Conservation (phyloP, 164 flowering plant species). For the Liquidambar formosana region DNA sequence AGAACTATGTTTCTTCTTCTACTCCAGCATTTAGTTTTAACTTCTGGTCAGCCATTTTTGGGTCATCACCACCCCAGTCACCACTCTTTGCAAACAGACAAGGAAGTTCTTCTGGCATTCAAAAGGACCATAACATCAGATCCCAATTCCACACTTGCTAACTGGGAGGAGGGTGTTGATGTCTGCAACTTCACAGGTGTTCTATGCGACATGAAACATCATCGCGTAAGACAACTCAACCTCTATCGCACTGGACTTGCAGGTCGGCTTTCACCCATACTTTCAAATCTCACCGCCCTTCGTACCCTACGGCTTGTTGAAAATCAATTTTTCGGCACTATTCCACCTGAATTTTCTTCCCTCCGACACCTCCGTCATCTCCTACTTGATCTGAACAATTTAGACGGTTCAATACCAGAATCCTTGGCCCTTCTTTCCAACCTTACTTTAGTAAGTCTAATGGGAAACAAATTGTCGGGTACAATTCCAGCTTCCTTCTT, state of each 20-base stretch:
- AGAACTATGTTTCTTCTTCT: conserved; percentile 19
- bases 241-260: conserved; percentile 19
- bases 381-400: no score
- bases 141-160: conserved; percentile 30
- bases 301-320: conserved; percentile 24
- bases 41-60: conserved; percentile 1
- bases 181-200: conserved; percentile 50
- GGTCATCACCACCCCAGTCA: conserved; percentile 8
- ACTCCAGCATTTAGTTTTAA: conserved; percentile 20
- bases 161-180: conserved; percentile 35
- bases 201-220: conserved; percentile 23
- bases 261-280: conserved; percentile 32
- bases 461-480: conserved; percentile 17
- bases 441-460: conserved; percentile 1
- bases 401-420: not conserved
- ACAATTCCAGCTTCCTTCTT: no score
- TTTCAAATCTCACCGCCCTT: conserved; percentile 47
- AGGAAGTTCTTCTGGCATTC: conserved; percentile 52
- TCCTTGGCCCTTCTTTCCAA: no score
- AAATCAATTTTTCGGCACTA: no score
- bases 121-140: conserved; percentile 27
- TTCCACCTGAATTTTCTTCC: no score
- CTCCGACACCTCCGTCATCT: no score
- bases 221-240: conserved; percentile 31
- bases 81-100: conserved; percentile 35